Conservation (phyloP, 169 alveolate genomes). For the Amoebophrya sp. region DNA sequence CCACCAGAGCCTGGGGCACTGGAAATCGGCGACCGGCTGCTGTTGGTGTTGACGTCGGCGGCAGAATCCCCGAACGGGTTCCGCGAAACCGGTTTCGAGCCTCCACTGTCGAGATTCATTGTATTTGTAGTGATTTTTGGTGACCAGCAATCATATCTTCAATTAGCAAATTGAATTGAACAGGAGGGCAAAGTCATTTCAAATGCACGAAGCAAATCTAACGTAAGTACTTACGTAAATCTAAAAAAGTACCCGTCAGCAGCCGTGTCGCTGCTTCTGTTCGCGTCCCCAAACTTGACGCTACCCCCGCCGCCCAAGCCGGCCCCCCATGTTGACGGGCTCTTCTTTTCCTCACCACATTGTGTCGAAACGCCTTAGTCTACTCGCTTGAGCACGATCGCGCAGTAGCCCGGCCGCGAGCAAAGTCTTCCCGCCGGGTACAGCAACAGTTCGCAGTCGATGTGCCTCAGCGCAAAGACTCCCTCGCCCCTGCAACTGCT, state of each 20-base stretch:
- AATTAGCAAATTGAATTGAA: not conserved
- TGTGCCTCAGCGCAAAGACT: not conserved
- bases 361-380: not conserved
- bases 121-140: not conserved
- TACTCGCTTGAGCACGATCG: not conserved
- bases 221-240: too few relatives aligned
- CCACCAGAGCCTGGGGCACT: not conserved
- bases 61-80: not conserved
- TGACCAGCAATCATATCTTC: not conserved
- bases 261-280: too few relatives aligned
- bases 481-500: too few relatives aligned
- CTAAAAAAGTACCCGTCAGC: too few relatives aligned
- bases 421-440: not conserved
- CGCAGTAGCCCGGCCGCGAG: not conserved
- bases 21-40: not conserved
- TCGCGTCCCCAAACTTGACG: too few relatives aligned
- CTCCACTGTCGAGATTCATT: not conserved
- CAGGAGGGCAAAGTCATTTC: not conserved
- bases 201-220: too few relatives aligned
- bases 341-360: not conserved
- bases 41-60: too few relatives aligned
- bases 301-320: too few relatives aligned
- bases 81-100: not conserved
- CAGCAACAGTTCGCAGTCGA: not conserved
- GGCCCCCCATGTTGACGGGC: not conserved